Base-by-base conservation (phyloP, 2,329 filamentous ascomycete species). In the Talaromyces piceae region DNA sequence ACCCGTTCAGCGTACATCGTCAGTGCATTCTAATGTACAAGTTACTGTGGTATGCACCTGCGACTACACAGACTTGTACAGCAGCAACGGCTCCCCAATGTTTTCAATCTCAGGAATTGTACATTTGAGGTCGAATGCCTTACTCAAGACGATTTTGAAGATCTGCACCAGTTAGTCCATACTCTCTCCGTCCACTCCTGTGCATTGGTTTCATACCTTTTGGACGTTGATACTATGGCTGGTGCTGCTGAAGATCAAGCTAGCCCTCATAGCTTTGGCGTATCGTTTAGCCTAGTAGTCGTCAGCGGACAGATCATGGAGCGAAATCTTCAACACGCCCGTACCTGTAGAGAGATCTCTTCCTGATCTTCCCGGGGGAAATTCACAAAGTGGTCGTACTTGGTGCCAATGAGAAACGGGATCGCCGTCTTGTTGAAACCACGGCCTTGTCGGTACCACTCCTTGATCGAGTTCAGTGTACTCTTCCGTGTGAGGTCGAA, bases 341-440 rank as follows among this genome's bases (percentile, higher is more conserved):
- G 53, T 73, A 93, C 90, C 80, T 95, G 91, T 64, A 93, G 91
- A 12, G 90, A 95, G 56, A 98, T 98, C 72, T 98, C 93, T 69
- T 98, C 93, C 68, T 98, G 93, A 66, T 98, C 93, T 67, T 97
- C 91, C 39, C 88, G 81, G 0, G 93, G 91, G 64, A 98, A 96
- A 73, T 97, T 98, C 71, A 98, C 91, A 74, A 98, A 98, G 67
- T 97, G 93, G 64, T 98, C 93, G 69, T 97, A 98, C 71, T 98
- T 98, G 30, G 93, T 98, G 54, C 93, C 93, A 16, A 98, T 88
- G 22, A 98, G 73, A 64, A 98, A 95, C 0, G 93, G 93, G 59
- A 98, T 98, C n/a, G 93, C 93, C 12, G 93, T 98, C 78, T 98
- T 98, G 79, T 98, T 98, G 78, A 98, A 98, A 22, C 93, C 93